phyloP scores from a whole-genome alignment of 139 green algal genomes.

The Ettlia oleoabundans region DNA sequence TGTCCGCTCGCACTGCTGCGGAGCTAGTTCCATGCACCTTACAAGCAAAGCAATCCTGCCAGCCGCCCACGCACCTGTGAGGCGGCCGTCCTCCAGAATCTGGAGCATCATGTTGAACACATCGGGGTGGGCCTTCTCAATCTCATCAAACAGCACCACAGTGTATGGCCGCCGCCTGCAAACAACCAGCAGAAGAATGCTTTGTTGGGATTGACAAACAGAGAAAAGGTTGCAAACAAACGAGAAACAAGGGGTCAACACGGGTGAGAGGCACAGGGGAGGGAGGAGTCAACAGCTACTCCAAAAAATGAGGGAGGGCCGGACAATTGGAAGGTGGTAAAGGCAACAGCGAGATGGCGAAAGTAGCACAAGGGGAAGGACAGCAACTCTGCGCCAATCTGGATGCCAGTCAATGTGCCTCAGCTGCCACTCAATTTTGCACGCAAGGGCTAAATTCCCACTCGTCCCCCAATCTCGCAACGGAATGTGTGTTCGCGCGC shows the following conservation, averaged over 20 bases:
- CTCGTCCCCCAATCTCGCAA: background rate
- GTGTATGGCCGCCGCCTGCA: conserved; percentile 92
- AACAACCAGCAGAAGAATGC: background rate
- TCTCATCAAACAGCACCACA: conserved; percentile 99
- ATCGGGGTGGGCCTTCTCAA: conserved; percentile 99
- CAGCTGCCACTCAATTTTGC: too few species aligned
- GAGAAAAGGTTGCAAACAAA: background rate
- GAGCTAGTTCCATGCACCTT: background rate
- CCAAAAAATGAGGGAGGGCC: background rate
- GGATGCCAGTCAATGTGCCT: too few species aligned
- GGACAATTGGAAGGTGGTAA: background rate
- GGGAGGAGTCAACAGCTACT: too few species aligned
- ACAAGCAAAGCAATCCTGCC: too few species aligned
- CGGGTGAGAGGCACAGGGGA: too few species aligned
- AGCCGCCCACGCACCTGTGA: conserved; percentile 18
- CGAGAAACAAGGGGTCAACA: too few species aligned
- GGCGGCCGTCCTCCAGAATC: conserved; percentile 39
- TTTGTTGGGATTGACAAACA: background rate
- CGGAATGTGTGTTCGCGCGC: background rate
- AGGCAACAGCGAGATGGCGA: background rate
- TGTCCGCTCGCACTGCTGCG: too few species aligned
- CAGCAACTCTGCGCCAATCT: background rate
- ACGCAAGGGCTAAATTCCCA: too few species aligned
- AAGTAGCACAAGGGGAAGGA: background rate
- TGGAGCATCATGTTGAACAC: conserved; percentile 99